phyloP scores from a whole-genome alignment of 345 rosid species.

The Populus ilicifolia region DNA sequence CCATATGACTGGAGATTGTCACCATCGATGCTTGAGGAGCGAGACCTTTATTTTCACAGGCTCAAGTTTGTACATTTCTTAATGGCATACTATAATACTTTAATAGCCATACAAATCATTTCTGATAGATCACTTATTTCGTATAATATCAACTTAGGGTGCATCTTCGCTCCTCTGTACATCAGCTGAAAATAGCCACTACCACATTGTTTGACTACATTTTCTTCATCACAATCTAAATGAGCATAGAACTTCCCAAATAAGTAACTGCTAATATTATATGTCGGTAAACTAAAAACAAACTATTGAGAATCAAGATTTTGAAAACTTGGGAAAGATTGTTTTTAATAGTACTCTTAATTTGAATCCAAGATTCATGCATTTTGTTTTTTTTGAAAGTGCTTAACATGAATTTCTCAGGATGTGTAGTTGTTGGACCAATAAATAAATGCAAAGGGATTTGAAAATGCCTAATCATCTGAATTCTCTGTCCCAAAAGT shows the following conservation, averaged over 20 bases:
- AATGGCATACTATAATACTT: too few species aligned
- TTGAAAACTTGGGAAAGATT: not conserved
- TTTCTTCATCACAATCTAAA: not conserved
- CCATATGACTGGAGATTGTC: slow-evolving; percentile 98
- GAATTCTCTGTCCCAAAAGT: slow-evolving; percentile 1
- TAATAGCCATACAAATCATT: too few species aligned
- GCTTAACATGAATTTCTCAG: not conserved
- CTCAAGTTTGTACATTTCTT: slow-evolving; percentile 63
- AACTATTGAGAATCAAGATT: not conserved
- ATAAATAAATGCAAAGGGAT: not conserved
- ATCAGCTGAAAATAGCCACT: not conserved
- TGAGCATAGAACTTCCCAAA: not conserved
- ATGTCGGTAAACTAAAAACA: not conserved
- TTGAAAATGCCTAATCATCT: not conserved
- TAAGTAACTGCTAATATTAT: not conserved
- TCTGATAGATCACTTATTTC: not conserved
- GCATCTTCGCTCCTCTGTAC: not conserved
- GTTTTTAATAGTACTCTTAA: not conserved
- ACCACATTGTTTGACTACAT: not conserved
- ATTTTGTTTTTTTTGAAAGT: not conserved
- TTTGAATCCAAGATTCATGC: not conserved
- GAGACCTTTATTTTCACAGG: slow-evolving; percentile 95
- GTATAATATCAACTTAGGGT: not conserved
- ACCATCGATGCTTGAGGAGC: slow-evolving; percentile 91
- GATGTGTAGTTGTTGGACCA: not conserved